Evolutionary conservation across 1,284 basidiomycete genomes (phyloP), one percentile per base, ranked within the genome.

Genomic region (Puccinia triticina): DNA sequence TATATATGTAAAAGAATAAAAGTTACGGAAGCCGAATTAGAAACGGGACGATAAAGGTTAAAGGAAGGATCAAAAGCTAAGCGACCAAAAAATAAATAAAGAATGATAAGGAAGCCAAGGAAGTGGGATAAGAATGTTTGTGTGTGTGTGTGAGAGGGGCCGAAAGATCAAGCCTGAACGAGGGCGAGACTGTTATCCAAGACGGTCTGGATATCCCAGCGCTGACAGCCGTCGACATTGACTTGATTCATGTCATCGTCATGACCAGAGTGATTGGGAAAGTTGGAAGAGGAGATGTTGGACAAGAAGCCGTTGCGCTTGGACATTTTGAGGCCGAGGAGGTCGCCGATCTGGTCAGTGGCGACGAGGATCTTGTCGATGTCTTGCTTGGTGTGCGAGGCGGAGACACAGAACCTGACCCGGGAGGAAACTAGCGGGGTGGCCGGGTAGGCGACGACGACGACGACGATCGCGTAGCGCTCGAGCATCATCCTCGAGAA

Each of bases 361-460:
- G 96, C 96, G 61, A 90, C 89, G 66, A 99, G 89, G 48, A 99
- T 88, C 40, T 90, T 89, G 88, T 99, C 96, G 79, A 99, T 91
- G 86, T 99, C 97, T 86, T 95, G 92, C 89, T 99, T 99, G 83
- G 96, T 98, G 89, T 99, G 96, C 78, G 94, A 90, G 5, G 96
- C 93, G 82, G 93, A 95, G 32, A 98, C 90, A 87, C 97, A 99
- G 90, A 98, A 98, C 85, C 96, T 90, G 57, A 96, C 95, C 32
- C 97, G 91, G 66, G 92, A 91, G 1, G 94, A 94, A 84, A 96
- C 92, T 72, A 99, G 91, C 12, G 95, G 93, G 32, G 96, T 98
- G 0, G 95, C 95, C 4, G 95, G 95, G 84, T 85, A 87, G 43
- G 85, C 85, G 10, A 86, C 86, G 14, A 86, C 84, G 12, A 87